Evolutionary conservation across 768 basidiomycete genomes (phyloP), one percentile per base, ranked within the genome.

Genomic region (Russula sp.): DNA sequence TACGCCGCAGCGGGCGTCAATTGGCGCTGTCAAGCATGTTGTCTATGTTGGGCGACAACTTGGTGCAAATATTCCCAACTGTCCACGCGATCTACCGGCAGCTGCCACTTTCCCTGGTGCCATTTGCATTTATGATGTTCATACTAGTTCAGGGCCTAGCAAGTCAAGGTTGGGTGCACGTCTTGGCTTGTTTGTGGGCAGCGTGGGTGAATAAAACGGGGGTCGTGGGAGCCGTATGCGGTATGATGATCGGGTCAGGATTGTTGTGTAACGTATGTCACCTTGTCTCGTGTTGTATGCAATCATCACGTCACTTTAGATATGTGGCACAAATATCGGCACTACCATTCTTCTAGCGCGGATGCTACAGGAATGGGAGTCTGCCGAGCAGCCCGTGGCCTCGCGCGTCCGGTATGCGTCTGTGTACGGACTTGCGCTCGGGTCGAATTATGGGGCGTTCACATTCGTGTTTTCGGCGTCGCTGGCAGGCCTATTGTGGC

Each of bases 81-180:
- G 79, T 89, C 65, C 79, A 81, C 72, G 83, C 82, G 11, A 83
- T 85, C 24, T 76, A 87, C 24, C 81, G 84, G 0, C 83, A 87
- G 22, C 79, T 95, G 0, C 95, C 94, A 0, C 85, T 94, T 64
- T 81, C 85, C 14, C 84, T 97, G 8, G 78, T 97, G 18, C 92
- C 92, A 0, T 98, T 98, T 71, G 91, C 94, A 0, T 94, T 98
- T 72, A 87, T 89, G 0, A 93, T 95, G 75, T 98, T 98, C 77
- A 92, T 98, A 68, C 84, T 98, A 62, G 92, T 96, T 63, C 89
- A 95, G 72, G 90, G 82, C 0, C 81, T 98, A 7, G 80, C 85
- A 14, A 80, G 85, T 65, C 85, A 88, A 63, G 93, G 93, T 30
- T 98, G 95, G 94, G 92, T 96, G 10, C 79, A 84, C 14, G 80